These are phyloP conservation scores for Kodamaea lidongshanica DNA, from an alignment of 805 yeast genomes.

Conservation along the genomic window DNA sequence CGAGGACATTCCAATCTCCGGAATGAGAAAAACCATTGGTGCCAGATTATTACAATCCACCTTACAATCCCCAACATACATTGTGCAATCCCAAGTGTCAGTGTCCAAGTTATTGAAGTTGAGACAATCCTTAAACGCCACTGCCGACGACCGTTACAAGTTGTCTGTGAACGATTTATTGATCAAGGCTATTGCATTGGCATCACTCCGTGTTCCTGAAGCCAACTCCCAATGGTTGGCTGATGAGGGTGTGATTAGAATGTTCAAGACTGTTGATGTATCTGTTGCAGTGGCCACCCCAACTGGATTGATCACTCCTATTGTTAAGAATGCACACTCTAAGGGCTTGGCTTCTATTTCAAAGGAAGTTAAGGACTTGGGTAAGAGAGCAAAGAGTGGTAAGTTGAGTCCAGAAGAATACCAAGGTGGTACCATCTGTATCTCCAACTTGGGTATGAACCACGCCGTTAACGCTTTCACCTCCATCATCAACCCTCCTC, in stretches of 20 bases:
- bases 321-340: slow-evolving; percentile 78
- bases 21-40: slow-evolving; percentile 93
- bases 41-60: slow-evolving; percentile 81
- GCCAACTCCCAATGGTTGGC: slow-evolving; percentile 94
- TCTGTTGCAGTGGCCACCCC: slow-evolving; percentile 99
- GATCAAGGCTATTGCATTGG: slow-evolving; percentile 90
- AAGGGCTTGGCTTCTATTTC: slow-evolving; percentile 86
- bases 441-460: slow-evolving; percentile 99
- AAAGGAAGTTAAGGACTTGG: slow-evolving; percentile 79
- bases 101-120: slow-evolving; percentile 88
- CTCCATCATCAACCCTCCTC: slow-evolving; percentile 97
- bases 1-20: slow-evolving; percentile 79
- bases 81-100: slow-evolving; percentile 79
- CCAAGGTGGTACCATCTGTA: slow-evolving; percentile 99
- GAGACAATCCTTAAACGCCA: slow-evolving; percentile 80
- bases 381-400: slow-evolving; percentile 91
- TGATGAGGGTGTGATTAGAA: slow-evolving; percentile 83
- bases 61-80: slow-evolving; percentile 83
- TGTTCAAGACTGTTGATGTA: slow-evolving; percentile 85
- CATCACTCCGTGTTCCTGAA: slow-evolving; percentile 84
- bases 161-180: slow-evolving; percentile 91
- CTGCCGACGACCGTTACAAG: slow-evolving; percentile 81
- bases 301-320: slow-evolving; percentile 94
- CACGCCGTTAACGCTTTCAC: slow-evolving; percentile 88
- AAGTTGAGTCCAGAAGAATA: slow-evolving; percentile 93